Conservation (phyloP, 805 yeast species). For the Metschnikowia kunwiensis region DNA sequence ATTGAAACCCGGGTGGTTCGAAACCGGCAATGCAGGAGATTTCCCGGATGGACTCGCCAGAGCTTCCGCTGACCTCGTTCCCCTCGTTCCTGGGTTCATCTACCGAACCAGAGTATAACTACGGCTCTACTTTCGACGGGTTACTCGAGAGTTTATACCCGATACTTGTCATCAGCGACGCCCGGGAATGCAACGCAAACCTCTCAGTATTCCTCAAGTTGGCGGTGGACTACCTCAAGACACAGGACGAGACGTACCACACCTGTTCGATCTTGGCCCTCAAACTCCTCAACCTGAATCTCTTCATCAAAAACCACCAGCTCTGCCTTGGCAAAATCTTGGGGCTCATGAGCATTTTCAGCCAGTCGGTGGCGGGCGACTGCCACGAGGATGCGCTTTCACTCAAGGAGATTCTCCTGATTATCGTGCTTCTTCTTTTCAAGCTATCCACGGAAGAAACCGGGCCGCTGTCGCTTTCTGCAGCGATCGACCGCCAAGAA, state of each 20-base stretch:
- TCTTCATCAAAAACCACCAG: slow-evolving; percentile 35
- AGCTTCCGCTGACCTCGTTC: slow-evolving; percentile 8
- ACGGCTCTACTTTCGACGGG: slow-evolving; percentile 1
- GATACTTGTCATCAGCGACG: slow-evolving; percentile 35
- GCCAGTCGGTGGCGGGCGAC: slow-evolving; percentile 15
- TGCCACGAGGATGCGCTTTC: slow-evolving; percentile 17
- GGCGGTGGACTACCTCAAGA: slow-evolving; percentile 29
- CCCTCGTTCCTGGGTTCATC: background rate
- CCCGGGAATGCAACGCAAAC: slow-evolving; percentile 39
- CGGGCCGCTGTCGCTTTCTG: slow-evolving; percentile 16
- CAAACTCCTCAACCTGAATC: slow-evolving; percentile 35
- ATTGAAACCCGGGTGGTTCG: no score
- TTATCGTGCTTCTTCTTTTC: slow-evolving; percentile 30
- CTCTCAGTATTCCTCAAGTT: slow-evolving; percentile 33
- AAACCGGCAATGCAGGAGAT: slow-evolving; percentile 1
- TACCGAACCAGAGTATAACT: background rate
- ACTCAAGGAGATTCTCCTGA: slow-evolving; percentile 36
- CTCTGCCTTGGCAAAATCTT: slow-evolving; percentile 39
- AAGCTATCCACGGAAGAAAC: slow-evolving; percentile 29
- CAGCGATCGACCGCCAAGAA: slow-evolving; percentile 13
- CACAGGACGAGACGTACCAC: slow-evolving; percentile 26
- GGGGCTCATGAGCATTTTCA: slow-evolving; percentile 30
- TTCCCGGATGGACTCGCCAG: slow-evolving; percentile 3
- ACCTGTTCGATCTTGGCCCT: slow-evolving; percentile 33
- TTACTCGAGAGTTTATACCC: slow-evolving; percentile 17